A percentile compares a stretch with the other conserved stretches of the same genome.
Conservation (phyloP, 2,329 filamentous ascomycete genomes). For the Paraphaeosphaeria sporulosa region DNA sequence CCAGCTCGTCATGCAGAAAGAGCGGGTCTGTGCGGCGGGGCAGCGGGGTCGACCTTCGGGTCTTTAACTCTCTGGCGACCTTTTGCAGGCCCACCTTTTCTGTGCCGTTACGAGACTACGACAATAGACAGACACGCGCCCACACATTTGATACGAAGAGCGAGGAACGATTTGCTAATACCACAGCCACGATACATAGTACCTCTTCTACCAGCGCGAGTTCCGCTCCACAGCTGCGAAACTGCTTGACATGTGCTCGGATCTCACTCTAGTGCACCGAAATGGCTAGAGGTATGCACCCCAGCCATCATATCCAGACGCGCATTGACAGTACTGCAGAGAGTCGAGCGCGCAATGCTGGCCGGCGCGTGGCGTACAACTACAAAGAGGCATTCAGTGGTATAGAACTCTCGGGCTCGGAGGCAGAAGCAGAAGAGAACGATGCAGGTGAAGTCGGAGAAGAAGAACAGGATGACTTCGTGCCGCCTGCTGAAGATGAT, state of each 20-base stretch:
- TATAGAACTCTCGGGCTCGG: constrained; percentile 9
- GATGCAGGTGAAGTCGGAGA: constrained; percentile 18
- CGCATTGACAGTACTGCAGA: constrained; percentile 7
- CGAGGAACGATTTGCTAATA: not conserved
- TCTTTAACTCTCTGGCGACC: not conserved
- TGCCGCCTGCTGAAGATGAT: constrained; percentile 25
- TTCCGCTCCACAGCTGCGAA: not conserved
- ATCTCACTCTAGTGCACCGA: not conserved
- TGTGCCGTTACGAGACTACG: not conserved
- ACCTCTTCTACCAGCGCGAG: not conserved
- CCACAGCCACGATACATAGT: not conserved
- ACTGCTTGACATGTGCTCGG: not conserved
- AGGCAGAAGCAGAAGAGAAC: constrained; percentile 17
- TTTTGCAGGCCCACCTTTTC: constrained; percentile 2
- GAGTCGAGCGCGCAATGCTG: constrained; percentile 1
- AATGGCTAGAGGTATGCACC: constrained; percentile 25
- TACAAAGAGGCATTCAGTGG: constrained; percentile 6
- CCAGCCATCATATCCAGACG: not conserved
- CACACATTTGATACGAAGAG: not conserved
- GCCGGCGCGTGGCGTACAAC: constrained; percentile 13
- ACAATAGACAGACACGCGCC: not conserved
- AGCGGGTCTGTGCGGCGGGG: constrained; percentile 14
- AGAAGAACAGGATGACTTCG: constrained; percentile 34
- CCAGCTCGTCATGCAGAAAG: not conserved
- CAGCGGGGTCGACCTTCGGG: not conserved